Percentiles rank a stretch among this genome's conserved stretches.
These are phyloP conservation scores for Parmelia sp. DNA, from an alignment of 495 filamentous ascomycete species.

Conservation along the genomic window DNA sequence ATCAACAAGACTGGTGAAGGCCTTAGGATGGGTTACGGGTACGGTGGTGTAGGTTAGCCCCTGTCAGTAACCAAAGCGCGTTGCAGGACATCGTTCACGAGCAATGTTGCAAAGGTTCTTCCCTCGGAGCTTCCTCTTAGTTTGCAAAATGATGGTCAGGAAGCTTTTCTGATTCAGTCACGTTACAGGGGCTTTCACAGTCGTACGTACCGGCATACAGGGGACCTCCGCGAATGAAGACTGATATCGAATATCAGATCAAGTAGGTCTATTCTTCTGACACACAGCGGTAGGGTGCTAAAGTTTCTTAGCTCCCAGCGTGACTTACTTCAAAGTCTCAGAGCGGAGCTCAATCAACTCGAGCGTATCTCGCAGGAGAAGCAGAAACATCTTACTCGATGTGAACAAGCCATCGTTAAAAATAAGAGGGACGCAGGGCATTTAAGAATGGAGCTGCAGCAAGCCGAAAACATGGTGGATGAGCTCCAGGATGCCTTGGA, in stretches of 20 bases:
- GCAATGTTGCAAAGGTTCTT: background rate
- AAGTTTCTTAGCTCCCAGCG: slow-evolving; percentile 38
- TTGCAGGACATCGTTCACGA: background rate
- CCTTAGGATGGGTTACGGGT: slow-evolving; percentile 51
- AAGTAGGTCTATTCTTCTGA: slow-evolving; percentile 34
- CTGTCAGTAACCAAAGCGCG: background rate
- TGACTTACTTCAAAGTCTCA: slow-evolving; percentile 39
- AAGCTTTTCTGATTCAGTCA: background rate
- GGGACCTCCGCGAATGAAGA: slow-evolving; percentile 66
- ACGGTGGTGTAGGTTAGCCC: slow-evolving; percentile 32
- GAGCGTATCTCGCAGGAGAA: slow-evolving; percentile 34
- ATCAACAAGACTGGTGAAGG: slow-evolving; percentile 56
- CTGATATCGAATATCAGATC: slow-evolving; percentile 64
- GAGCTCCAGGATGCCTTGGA: slow-evolving; percentile 56
- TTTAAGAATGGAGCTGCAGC: slow-evolving; percentile 50
- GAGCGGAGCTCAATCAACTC: slow-evolving; percentile 34
- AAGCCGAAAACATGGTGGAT: slow-evolving; percentile 51
- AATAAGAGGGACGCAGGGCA: slow-evolving; percentile 43
- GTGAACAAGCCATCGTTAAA: slow-evolving; percentile 37
- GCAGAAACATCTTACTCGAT: slow-evolving; percentile 30
- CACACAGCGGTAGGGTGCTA: background rate
- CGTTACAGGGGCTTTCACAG: slow-evolving; percentile 39
- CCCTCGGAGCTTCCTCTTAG: background rate
- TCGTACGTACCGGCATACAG: slow-evolving; percentile 46
- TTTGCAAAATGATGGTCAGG: background rate